A percentile compares a stretch with the other conserved stretches of the same genome.
Evolutionary conservation across 345 rosid genomes (phyloP).

Genomic region (Erucastrum elatum): DNA sequence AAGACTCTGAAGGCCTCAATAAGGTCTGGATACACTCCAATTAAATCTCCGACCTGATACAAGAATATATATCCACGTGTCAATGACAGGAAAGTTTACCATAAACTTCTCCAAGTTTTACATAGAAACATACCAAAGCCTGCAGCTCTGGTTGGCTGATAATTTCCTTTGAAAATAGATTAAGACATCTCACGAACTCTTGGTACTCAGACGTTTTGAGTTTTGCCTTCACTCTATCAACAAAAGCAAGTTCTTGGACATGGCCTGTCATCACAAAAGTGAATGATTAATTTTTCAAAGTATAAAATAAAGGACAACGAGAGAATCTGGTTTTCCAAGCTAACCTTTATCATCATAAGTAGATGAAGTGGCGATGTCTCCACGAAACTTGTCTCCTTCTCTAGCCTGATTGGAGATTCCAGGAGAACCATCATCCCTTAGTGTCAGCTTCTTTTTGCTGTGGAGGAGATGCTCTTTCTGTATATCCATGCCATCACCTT

Average conservation of each 20-base stretch:
- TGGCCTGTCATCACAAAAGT: slow-evolving; percentile 50
- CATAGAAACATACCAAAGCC: slow-evolving; percentile 69
- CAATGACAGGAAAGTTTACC: background rate
- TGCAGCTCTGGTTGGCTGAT: slow-evolving; percentile 77
- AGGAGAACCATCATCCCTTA: slow-evolving; percentile 48
- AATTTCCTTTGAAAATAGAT: slow-evolving; percentile 76
- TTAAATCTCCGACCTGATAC: slow-evolving; percentile 67
- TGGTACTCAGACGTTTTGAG: slow-evolving; percentile 67
- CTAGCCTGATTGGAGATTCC: slow-evolving; percentile 62
- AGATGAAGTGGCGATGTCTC: slow-evolving; percentile 53
- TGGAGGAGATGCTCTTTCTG: slow-evolving; percentile 59
- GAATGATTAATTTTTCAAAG: background rate
- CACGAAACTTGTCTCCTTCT: slow-evolving; percentile 58
- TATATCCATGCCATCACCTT: slow-evolving; percentile 55
- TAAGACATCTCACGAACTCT: slow-evolving; percentile 82
- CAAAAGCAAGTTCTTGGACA: slow-evolving; percentile 75
- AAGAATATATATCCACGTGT: slow-evolving; percentile 26
- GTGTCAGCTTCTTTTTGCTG: slow-evolving; percentile 50
- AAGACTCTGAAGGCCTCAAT: slow-evolving; percentile 83
- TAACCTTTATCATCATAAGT: slow-evolving; percentile 64
- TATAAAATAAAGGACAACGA: slow-evolving; percentile 4
- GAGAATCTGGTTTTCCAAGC: slow-evolving; percentile 53
- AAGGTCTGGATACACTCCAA: slow-evolving; percentile 81
- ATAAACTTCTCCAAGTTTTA: background rate
- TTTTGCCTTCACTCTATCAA: slow-evolving; percentile 82